phyloP scores from a whole-genome alignment of 148 eudicot species.

The Mesembryanthemum crystallinum region DNA sequence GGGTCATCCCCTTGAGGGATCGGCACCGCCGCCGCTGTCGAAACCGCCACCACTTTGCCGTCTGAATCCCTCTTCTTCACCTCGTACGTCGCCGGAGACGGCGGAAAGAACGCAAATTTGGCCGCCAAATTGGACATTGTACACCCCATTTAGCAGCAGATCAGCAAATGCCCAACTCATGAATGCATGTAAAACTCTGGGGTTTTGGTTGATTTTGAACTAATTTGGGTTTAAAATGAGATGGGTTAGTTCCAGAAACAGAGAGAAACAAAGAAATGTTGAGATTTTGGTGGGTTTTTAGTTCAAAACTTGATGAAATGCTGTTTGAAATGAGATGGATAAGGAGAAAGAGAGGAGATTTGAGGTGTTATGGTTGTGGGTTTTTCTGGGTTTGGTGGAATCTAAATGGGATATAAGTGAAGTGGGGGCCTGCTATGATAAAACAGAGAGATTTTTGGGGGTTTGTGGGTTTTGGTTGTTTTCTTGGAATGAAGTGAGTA shows the following conservation, averaged over 20 bases:
- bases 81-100: conserved; percentile 84
- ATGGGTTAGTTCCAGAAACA: not conserved
- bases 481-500: not conserved
- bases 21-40: conserved; percentile 43
- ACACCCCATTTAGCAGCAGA: conserved; percentile 60
- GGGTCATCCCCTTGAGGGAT: conserved; percentile 59
- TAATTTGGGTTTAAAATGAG: not conserved
- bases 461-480: not conserved
- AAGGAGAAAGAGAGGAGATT: not conserved
- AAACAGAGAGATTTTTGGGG: conserved; percentile 13
- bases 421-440: conserved; percentile 18
- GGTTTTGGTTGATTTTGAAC: not conserved
- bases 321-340: not conserved
- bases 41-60: conserved; percentile 61
- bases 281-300: not conserved
- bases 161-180: conserved; percentile 44
- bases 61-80: conserved; percentile 56
- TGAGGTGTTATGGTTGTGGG: conserved; percentile 9
- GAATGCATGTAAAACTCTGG: conserved; percentile 43
- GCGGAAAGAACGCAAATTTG: conserved; percentile 94
- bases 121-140: conserved; percentile 73
- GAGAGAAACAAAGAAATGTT: conserved; percentile 6
- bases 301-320: no score
- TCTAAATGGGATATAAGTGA: conserved; percentile 12
- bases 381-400: conserved; percentile 9